Conservation (phyloP, 176 grass and related monocot genomes). For the Pontederia paniculata region DNA sequence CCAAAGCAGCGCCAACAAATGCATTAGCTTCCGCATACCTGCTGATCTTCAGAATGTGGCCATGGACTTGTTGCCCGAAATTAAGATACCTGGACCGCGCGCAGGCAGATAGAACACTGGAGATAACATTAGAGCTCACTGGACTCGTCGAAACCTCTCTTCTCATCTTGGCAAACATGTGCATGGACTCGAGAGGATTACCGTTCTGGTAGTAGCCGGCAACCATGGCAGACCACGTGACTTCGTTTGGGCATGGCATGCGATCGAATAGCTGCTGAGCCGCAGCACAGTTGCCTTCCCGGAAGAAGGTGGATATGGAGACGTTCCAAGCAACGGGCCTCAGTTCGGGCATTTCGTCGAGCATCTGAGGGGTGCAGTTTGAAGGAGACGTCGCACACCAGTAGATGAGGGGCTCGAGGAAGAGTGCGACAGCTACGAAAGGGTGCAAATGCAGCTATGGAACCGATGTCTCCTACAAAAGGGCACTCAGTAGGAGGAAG, state of each 20-base stretch:
- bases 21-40: slow-evolving; percentile 8
- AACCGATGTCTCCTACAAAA: too few species aligned
- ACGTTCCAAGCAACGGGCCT: slow-evolving; percentile 15
- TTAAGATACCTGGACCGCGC: slow-evolving; percentile 7
- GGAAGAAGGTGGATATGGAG: slow-evolving; percentile 15
- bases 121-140: slow-evolving; percentile 14
- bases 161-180: slow-evolving; percentile 21
- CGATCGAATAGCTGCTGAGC: slow-evolving; percentile 15
- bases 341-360: slow-evolving; percentile 23
- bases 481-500: too few species aligned
- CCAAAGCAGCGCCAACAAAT: slow-evolving; percentile 19
- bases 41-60: slow-evolving; percentile 3
- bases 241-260: slow-evolving; percentile 19
- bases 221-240: slow-evolving; percentile 27
- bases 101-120: slow-evolving; percentile 21
- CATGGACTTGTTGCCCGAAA: slow-evolving; percentile 20
- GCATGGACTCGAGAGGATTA: slow-evolving; percentile 3
- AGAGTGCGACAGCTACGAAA: too few species aligned
- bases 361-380: slow-evolving; percentile 6
- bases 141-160: background rate
- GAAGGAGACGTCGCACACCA: too few species aligned
- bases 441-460: too few species aligned
- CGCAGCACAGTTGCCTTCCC: background rate
- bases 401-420: too few species aligned
- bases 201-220: slow-evolving; percentile 19